These are phyloP conservation scores for Plasmodium vinckei DNA, from an alignment of 169 alveolate genomes.

Conservation along the genomic window DNA sequence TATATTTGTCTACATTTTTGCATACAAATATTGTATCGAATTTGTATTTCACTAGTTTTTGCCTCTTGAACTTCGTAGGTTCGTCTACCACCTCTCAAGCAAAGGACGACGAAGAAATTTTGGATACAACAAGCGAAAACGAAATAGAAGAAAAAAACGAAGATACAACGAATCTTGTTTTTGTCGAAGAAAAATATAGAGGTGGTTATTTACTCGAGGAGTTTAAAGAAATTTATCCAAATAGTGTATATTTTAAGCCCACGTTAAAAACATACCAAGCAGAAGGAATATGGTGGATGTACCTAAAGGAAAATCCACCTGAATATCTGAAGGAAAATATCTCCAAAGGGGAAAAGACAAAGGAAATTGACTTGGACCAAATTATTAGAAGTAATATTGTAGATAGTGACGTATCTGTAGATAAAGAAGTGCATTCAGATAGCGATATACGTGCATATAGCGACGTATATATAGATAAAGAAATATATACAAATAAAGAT, in stretches of 20 bases:
- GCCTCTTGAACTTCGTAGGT: conserved; percentile 1
- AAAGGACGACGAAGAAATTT: conserved; percentile 49
- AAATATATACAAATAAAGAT: not conserved
- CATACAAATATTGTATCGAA: too few relatives aligned
- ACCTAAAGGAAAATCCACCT: conserved; percentile 64
- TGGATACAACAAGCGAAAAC: conserved; percentile 61
- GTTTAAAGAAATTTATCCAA: conserved; percentile 63
- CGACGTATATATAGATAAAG: not conserved
- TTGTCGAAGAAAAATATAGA: conserved; percentile 61
- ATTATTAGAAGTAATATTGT: not conserved
- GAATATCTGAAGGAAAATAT: conserved; percentile 30
- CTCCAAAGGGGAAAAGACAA: conserved; percentile 5
- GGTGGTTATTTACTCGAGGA: conserved; percentile 69
- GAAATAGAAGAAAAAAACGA: conserved; percentile 57
- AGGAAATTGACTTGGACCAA: conserved; percentile 57
- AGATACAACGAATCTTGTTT: conserved; percentile 61
- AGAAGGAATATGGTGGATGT: conserved; percentile 77
- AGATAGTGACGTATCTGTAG: not conserved
- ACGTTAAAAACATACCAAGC: conserved; percentile 63
- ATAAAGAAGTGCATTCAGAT: not conserved
- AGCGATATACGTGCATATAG: not conserved
- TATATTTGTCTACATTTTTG: too few relatives aligned
- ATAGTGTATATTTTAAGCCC: conserved; percentile 48
- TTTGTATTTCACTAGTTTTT: too few relatives aligned
- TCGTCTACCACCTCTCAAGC: not conserved